These are phyloP conservation scores for Datura wrightii DNA, from an alignment of 257 asterid species.

Conservation along the genomic window DNA sequence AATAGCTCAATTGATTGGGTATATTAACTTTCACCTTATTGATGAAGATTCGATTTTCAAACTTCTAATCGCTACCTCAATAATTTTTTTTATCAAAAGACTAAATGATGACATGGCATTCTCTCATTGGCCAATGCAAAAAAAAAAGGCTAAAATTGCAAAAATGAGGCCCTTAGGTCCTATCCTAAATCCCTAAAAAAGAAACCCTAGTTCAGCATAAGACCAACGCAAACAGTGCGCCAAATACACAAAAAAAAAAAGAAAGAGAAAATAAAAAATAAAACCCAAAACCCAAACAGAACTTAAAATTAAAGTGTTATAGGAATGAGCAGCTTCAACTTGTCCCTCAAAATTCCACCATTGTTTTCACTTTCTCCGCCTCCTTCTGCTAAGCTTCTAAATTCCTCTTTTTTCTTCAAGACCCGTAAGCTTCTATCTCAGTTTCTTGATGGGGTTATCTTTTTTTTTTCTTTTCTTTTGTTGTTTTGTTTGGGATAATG, in stretches of 20 bases:
- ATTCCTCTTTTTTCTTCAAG: not conserved
- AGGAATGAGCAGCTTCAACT: slow-evolving; percentile 26
- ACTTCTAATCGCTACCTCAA: too few species aligned
- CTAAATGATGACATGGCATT: not conserved
- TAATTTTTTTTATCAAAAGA: too few species aligned
- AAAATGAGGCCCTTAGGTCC: not conserved
- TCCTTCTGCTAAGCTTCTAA: slow-evolving; percentile 23
- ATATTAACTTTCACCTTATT: too few species aligned
- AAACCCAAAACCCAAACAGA: not conserved
- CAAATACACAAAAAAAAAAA: too few species aligned
- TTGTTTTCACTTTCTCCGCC: slow-evolving; percentile 14
- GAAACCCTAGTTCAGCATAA: not conserved
- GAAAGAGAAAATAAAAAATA: too few species aligned
- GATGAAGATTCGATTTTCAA: too few species aligned
- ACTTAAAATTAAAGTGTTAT: not conserved
- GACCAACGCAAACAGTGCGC: too few species aligned
- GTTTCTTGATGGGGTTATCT: not conserved
- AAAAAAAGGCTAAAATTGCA: not conserved
- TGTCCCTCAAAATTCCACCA: slow-evolving; percentile 27
- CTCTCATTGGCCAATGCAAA: not conserved
- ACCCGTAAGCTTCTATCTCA: slow-evolving; percentile 33
- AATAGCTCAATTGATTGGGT: too few species aligned
- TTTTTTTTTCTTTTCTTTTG: not conserved
- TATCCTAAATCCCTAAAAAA: not conserved
- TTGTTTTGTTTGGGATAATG: not conserved